Evolutionary conservation across 1,139 yeast genomes (phyloP).

Genomic region (Dujonia santamariae): DNA sequence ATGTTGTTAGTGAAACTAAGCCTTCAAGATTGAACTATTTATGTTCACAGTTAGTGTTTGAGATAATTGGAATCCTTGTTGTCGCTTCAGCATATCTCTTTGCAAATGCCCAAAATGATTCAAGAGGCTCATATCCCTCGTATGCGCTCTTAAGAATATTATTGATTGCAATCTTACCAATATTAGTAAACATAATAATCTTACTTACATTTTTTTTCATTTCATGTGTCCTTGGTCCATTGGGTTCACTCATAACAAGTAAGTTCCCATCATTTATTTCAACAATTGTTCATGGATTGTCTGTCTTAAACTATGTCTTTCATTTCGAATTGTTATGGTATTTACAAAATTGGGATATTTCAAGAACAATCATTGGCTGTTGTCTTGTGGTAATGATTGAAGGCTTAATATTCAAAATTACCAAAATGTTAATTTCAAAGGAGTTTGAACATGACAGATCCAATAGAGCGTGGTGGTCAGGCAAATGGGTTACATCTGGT

Average conservation of each 20-base stretch:
- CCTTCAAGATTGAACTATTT: conserved; percentile 39
- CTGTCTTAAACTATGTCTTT: conserved; percentile 39
- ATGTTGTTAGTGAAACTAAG: conserved; percentile 28
- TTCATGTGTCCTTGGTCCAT: conserved; percentile 48
- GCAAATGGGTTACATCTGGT: conserved; percentile 56
- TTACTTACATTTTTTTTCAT: conserved; percentile 37
- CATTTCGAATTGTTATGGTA: conserved; percentile 51
- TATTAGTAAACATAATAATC: conserved; percentile 39
- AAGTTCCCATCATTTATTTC: conserved; percentile 46
- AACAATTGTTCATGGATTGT: conserved; percentile 38
- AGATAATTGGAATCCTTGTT: conserved; percentile 22
- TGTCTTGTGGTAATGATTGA: conserved; percentile 42
- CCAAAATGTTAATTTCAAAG: conserved; percentile 39
- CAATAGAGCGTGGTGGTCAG: conserved; percentile 68
- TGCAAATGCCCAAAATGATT: conserved; percentile 43
- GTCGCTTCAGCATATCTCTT: conserved; percentile 42
- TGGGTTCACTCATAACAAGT: conserved; percentile 29
- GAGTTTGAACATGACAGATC: conserved; percentile 50
- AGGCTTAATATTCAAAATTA: conserved; percentile 40
- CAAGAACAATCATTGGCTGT: conserved; percentile 48
- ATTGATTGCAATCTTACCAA: conserved; percentile 45
- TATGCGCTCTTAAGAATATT: conserved; percentile 37
- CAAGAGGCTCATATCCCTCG: conserved; percentile 23
- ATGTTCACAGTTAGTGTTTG: conserved; percentile 27
- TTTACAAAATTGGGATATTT: conserved; percentile 51